These are phyloP conservation scores for Citrus inodora DNA, from an alignment of 345 rosid species.

Conservation along the genomic window DNA sequence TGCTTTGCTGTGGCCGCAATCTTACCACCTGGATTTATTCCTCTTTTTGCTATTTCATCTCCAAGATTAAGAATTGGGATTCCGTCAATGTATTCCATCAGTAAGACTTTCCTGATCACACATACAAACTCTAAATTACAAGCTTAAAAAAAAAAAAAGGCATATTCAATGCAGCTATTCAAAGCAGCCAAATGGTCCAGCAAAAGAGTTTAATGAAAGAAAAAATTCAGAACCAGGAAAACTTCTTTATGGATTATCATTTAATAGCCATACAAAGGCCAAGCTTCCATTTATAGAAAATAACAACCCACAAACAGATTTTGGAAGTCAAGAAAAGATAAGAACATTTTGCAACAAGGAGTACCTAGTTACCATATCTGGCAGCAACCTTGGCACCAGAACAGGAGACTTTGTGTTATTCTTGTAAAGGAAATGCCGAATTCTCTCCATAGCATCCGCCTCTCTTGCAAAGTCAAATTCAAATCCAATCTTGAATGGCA, in stretches of 20 bases:
- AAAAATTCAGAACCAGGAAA: background rate
- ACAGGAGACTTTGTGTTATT: slow-evolving; percentile 84
- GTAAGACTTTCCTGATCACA: slow-evolving; percentile 59
- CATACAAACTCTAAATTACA: background rate
- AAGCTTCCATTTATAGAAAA: background rate
- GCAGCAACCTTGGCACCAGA: slow-evolving; percentile 60
- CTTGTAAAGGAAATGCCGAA: slow-evolving; percentile 58
- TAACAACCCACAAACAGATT: background rate
- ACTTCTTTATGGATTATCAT: background rate
- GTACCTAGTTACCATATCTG: slow-evolving; percentile 74
- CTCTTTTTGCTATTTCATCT: slow-evolving; percentile 87
- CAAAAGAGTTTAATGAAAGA: slow-evolving; percentile 4
- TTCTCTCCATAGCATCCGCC: slow-evolving; percentile 81
- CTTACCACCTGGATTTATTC: slow-evolving; percentile 81
- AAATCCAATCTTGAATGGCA: slow-evolving; percentile 72
- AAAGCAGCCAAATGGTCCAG: slow-evolving; percentile 9
- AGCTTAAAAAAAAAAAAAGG: background rate
- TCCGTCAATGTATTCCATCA: slow-evolving; percentile 93
- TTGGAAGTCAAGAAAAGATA: background rate
- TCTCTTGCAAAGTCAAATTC: slow-evolving; percentile 92
- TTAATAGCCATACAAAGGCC: background rate
- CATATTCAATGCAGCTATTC: slow-evolving; percentile 5
- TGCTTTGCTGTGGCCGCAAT: slow-evolving; percentile 85
- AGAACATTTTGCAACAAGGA: slow-evolving; percentile 7
- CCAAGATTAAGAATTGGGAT: slow-evolving; percentile 87